Percentiles rank a stretch among this genome's conserved stretches.
Evolutionary conservation across 495 filamentous ascomycete genomes (phyloP).

Genomic region (Haplographium delicatum): DNA sequence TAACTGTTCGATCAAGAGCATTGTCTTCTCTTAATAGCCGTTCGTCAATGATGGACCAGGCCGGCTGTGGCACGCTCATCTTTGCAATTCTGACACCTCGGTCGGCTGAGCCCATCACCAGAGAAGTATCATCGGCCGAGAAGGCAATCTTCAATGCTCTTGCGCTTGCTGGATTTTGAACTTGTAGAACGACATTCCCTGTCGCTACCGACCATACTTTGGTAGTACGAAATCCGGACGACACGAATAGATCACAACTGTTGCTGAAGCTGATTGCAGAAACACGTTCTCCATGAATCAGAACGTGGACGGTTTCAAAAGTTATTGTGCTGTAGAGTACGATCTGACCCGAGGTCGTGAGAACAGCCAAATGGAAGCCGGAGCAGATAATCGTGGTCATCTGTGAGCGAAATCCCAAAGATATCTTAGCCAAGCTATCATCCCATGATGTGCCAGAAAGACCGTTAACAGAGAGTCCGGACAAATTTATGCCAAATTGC

Average conservation of each 20-base stretch:
- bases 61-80: background rate
- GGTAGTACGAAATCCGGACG: background rate
- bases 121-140: background rate
- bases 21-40: background rate
- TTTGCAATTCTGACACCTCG: background rate
- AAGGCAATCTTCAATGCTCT: background rate
- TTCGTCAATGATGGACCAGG: background rate
- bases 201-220: background rate
- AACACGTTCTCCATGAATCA: background rate
- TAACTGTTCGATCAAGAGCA: background rate
- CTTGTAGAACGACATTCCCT: background rate
- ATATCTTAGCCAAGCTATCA: background rate
- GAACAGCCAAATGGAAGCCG: background rate
- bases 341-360: background rate
- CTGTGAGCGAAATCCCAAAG: background rate
- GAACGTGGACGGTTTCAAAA: background rate
- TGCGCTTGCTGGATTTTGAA: background rate
- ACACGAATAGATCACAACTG: background rate
- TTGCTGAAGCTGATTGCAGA: background rate
- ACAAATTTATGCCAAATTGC: background rate
- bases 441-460: background rate
- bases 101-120: background rate
- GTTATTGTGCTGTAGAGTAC: background rate
- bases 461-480: background rate
- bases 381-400: background rate